Conservation (phyloP, 75 land plant species). For the Cupressus sempervirens region DNA sequence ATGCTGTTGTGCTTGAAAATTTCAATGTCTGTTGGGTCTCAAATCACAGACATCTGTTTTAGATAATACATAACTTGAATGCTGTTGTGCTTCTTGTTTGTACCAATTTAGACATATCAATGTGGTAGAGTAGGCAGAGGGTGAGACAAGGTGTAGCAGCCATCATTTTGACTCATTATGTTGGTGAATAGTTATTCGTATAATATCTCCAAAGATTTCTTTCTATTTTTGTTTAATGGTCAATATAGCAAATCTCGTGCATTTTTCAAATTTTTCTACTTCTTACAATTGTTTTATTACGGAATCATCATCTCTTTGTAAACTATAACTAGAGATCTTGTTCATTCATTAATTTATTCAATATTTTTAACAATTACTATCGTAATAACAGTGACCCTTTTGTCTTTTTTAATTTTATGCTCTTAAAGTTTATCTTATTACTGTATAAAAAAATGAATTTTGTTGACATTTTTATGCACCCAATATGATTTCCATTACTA, state of each 20-base stretch:
- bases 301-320: too few species aligned
- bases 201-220: too few species aligned
- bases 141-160: neutral
- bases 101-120: neutral
- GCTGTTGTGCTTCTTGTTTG: neutral
- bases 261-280: too few species aligned
- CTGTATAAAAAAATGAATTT: neutral
- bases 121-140: neutral
- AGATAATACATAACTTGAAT: neutral
- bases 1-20: neutral
- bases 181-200: too few species aligned
- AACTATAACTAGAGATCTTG: too few species aligned
- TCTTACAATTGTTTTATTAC: too few species aligned
- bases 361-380: too few species aligned
- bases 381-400: neutral
- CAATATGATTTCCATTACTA: neutral
- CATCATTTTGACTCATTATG: neutral
- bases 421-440: neutral
- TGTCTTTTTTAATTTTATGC: neutral
- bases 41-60: neutral
- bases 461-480: neutral
- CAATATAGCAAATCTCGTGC: too few species aligned
- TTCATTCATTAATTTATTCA: too few species aligned
- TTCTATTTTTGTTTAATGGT: too few species aligned
- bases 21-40: neutral